These are phyloP conservation scores for Tulasnella sp. DNA, from an alignment of 768 basidiomycete species.

Conservation along the genomic window DNA sequence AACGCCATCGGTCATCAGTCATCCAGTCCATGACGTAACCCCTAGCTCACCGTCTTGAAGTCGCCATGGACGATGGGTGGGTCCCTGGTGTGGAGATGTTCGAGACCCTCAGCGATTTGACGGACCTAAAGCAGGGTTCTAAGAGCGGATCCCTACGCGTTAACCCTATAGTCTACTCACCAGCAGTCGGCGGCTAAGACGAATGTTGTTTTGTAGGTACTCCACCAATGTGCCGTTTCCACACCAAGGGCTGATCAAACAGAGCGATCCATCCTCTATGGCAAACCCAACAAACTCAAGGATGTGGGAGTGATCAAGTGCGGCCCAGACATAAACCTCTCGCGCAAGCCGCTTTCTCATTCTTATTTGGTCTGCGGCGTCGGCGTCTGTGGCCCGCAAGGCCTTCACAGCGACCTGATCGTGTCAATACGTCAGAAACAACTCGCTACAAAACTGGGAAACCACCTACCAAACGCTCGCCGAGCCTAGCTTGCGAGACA, in stretches of 20 bases:
- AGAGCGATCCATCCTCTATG: constrained; percentile 29
- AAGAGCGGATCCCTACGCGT: neutral
- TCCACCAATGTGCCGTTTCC: constrained; percentile 48
- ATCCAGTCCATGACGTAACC: neutral
- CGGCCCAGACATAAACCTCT: neutral
- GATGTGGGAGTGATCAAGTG: neutral
- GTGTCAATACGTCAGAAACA: neutral
- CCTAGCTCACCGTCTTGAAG: constrained; percentile 25
- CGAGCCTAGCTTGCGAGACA: neutral
- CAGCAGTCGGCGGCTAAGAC: constrained; percentile 44
- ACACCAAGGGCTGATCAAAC: constrained; percentile 59
- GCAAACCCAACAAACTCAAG: neutral
- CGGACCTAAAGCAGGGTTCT: constrained; percentile 7
- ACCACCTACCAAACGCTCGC: neutral
- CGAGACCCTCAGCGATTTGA: neutral
- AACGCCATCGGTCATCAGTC: neutral
- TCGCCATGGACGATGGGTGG: constrained; percentile 28
- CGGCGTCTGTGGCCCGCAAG: neutral
- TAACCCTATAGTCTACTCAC: constrained; percentile 34
- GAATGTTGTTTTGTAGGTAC: constrained; percentile 44
- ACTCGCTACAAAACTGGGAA: neutral
- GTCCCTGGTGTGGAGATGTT: neutral
- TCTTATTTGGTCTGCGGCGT: neutral
- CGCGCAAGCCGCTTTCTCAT: neutral
- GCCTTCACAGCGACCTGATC: neutral